Percentiles rank a stretch among this genome's conserved stretches.
phyloP scores from a whole-genome alignment of 371 early-diverging fungal species.

The Mucor racemosus region DNA sequence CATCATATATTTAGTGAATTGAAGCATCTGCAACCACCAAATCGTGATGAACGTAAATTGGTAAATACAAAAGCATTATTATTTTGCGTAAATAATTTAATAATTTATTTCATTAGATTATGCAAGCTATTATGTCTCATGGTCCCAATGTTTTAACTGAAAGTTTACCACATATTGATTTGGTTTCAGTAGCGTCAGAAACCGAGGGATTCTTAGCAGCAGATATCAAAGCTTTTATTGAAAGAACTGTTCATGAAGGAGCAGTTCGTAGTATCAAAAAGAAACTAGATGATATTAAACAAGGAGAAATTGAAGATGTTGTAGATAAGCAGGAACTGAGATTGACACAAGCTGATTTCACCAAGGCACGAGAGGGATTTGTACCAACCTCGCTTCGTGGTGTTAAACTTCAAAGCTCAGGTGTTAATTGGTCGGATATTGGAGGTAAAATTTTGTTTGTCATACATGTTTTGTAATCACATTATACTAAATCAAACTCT shows the following conservation, averaged over 20 bases:
- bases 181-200: slow-evolving; percentile 73
- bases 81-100: neutral
- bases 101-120: slow-evolving; percentile 37
- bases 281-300: slow-evolving; percentile 31
- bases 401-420: slow-evolving; percentile 78
- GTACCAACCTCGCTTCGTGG: slow-evolving; percentile 84
- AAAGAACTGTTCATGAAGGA: slow-evolving; percentile 84
- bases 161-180: slow-evolving; percentile 61
- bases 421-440: slow-evolving; percentile 87
- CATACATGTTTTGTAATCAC: neutral
- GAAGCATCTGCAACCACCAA: slow-evolving; percentile 70
- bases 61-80: slow-evolving; percentile 25
- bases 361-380: slow-evolving; percentile 77
- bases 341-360: slow-evolving; percentile 70
- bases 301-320: neutral
- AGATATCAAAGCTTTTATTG: slow-evolving; percentile 80
- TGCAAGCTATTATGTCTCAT: slow-evolving; percentile 61
- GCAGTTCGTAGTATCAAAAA: slow-evolving; percentile 69
- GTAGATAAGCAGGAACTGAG: slow-evolving; percentile 16
- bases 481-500: neutral
- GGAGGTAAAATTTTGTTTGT: slow-evolving; percentile 59
- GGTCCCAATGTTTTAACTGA: slow-evolving; percentile 39
- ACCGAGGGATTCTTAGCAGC: slow-evolving; percentile 92
- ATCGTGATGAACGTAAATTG: slow-evolving; percentile 69
- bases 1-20: slow-evolving; percentile 74